Percentiles rank a stretch among this genome's conserved stretches.
phyloP scores from a whole-genome alignment of 2,329 filamentous ascomycete species.

The Hypoxylon sp. region DNA sequence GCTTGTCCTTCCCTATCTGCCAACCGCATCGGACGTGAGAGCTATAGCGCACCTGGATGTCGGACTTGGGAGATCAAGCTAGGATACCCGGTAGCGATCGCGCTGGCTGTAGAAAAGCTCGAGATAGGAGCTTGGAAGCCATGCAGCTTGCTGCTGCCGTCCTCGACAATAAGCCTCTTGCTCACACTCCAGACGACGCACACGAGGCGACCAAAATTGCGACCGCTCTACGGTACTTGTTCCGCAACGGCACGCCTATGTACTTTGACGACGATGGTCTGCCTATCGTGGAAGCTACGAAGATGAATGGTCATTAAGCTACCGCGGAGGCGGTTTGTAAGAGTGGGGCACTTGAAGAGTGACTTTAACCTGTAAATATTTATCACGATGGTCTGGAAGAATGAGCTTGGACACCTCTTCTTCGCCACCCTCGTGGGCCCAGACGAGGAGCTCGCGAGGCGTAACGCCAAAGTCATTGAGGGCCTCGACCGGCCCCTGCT shows the following conservation, averaged over 20 bases:
- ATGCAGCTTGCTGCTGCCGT: background rate
- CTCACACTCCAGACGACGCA: background rate
- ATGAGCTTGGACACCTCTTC: too few relatives aligned
- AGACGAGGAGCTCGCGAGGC: too few relatives aligned
- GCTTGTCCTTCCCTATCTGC: background rate
- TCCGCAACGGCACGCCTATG: background rate
- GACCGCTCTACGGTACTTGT: slow-evolving; percentile 4
- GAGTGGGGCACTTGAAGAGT: too few relatives aligned
- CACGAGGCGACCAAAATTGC: background rate
- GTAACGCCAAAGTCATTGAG: too few relatives aligned
- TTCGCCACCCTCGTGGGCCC: too few relatives aligned
- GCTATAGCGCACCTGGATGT: background rate
- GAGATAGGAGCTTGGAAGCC: background rate
- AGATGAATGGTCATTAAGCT: background rate
- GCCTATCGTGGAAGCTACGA: background rate
- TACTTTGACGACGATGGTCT: slow-evolving; percentile 3
- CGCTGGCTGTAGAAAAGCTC: background rate
- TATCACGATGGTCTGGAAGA: too few relatives aligned
- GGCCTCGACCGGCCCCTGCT: too few relatives aligned
- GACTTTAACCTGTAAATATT: too few relatives aligned
- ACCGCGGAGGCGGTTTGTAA: too few relatives aligned
- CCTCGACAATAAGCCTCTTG: background rate
- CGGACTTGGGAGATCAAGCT: background rate
- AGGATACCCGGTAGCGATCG: background rate
- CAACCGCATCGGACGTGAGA: background rate